Evolutionary conservation across 2,329 filamentous ascomycete genomes (phyloP).

Genomic region (Fusarium irregulare): DNA sequence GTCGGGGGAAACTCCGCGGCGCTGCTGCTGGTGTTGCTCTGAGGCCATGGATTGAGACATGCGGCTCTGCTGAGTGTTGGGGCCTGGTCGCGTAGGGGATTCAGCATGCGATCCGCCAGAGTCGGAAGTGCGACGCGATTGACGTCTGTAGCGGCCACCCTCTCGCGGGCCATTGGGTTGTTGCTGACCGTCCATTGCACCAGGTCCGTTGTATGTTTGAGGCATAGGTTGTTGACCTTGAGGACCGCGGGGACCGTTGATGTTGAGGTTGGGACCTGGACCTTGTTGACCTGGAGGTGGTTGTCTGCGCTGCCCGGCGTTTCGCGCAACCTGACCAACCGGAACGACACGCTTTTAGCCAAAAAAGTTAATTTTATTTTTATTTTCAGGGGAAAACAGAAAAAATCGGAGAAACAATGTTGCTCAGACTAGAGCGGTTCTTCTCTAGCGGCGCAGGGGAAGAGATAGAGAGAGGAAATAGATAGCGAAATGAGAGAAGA

Average conservation of each 20-base stretch:
- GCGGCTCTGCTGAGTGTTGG: conserved; percentile 38
- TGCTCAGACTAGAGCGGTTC: conserved; percentile 1
- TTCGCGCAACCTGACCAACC: conserved; percentile 39
- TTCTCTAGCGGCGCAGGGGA: background rate
- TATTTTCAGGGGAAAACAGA: background rate
- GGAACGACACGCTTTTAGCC: conserved; percentile 44
- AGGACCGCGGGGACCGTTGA: conserved; percentile 21
- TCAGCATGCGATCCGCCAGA: conserved; percentile 31
- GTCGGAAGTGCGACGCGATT: conserved; percentile 41
- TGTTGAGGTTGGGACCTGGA: conserved; percentile 16
- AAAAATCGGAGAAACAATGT: conserved; percentile 26
- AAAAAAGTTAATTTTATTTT: conserved; percentile 18
- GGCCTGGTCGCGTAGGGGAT: conserved; percentile 18
- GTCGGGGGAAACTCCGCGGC: conserved; percentile 33
- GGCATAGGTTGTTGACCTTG: conserved; percentile 33
- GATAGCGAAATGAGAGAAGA: background rate
- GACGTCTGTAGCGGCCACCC: conserved; percentile 40
- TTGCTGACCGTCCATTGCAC: conserved; percentile 37
- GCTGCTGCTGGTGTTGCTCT: conserved; percentile 33
- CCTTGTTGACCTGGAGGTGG: conserved; percentile 21
- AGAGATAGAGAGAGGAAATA: background rate
- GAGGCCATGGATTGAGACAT: conserved; percentile 27
- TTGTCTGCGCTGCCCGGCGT: conserved; percentile 39
- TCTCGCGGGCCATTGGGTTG: conserved; percentile 31
- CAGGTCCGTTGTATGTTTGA: conserved; percentile 33